phyloP scores from a whole-genome alignment of 2,329 filamentous ascomycete species.

The Huntiella bhutanensis region DNA sequence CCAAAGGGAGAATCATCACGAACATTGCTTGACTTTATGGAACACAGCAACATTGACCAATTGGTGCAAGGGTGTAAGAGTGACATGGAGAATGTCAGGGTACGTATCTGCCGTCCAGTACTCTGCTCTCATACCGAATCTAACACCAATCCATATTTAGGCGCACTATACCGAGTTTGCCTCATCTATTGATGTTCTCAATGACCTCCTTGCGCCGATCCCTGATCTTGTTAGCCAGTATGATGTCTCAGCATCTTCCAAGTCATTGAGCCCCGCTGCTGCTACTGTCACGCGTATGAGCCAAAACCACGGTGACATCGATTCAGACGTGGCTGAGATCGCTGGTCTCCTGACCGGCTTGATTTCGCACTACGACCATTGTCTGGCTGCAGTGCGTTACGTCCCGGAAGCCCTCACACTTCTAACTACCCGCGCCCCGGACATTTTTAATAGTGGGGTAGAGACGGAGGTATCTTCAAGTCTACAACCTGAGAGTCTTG shows the following conservation, averaged over 20 bases:
- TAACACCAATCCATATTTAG: too few relatives aligned
- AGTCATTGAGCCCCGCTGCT: constrained; percentile 16
- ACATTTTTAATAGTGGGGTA: constrained; percentile 28
- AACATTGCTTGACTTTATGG: constrained; percentile 57
- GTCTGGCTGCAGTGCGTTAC: constrained; percentile 74
- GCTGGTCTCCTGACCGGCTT: constrained; percentile 50
- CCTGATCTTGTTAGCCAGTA: constrained; percentile 12
- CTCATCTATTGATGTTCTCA: constrained; percentile 57
- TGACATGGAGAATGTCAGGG: constrained; percentile 53
- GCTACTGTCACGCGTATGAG: constrained; percentile 3
- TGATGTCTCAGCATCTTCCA: constrained; percentile 12
- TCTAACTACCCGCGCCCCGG: constrained; percentile 48
- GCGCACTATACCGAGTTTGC: constrained; percentile 46
- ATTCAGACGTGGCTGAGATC: constrained; percentile 19
- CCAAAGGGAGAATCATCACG: constrained; percentile 38
- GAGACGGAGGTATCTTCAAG: constrained; percentile 22
- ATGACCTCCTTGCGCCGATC: constrained; percentile 41
- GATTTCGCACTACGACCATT: constrained; percentile 79
- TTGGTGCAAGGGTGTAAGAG: constrained; percentile 48
- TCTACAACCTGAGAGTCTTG: constrained; percentile 51
- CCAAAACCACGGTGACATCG: too few relatives aligned
- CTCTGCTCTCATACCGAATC: too few relatives aligned
- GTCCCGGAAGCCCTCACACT: constrained; percentile 63
- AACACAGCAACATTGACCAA: constrained; percentile 47
- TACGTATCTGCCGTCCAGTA: constrained; percentile 16